Evolutionary conservation across 345 rosid genomes (phyloP).

Genomic region (Laguncularia racemosa): DNA sequence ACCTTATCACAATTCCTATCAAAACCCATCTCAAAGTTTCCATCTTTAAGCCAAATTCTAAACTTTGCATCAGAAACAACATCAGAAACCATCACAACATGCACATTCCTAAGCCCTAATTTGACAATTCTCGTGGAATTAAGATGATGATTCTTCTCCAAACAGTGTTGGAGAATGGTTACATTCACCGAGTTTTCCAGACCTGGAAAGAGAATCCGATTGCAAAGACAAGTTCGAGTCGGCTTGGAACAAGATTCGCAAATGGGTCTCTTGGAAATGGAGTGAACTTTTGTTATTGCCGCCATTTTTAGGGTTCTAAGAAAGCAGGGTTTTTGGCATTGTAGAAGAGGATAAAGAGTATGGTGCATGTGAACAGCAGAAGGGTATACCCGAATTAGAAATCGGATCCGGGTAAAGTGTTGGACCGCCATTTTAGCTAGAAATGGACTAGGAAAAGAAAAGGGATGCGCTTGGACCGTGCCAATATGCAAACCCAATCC

Average conservation of each 20-base stretch:
- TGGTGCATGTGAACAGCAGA: too few relatives aligned
- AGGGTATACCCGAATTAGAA: too few relatives aligned
- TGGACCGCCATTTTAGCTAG: too few relatives aligned
- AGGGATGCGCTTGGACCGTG: too few relatives aligned
- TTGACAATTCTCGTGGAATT: slow-evolving; percentile 70
- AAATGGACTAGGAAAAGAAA: too few relatives aligned
- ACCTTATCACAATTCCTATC: slow-evolving; percentile 10
- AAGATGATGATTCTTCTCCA: slow-evolving; percentile 71
- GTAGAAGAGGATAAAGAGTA: too few relatives aligned
- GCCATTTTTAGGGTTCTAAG: slow-evolving; percentile 48
- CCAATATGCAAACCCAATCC: too few relatives aligned
- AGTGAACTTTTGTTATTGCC: slow-evolving; percentile 7
- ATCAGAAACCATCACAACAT: slow-evolving; percentile 46
- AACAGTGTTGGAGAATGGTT: slow-evolving; percentile 73
- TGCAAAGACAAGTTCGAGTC: slow-evolving; percentile 54
- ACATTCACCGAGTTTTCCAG: slow-evolving; percentile 59
- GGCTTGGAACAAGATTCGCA: slow-evolving; percentile 73
- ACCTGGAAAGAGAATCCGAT: slow-evolving; percentile 32
- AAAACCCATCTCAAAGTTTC: slow-evolving; percentile 6
- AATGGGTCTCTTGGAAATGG: slow-evolving; percentile 45
- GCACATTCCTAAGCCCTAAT: slow-evolving; percentile 59
- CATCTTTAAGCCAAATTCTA: slow-evolving; percentile 29
- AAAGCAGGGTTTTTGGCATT: not conserved
- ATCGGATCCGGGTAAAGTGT: too few relatives aligned
- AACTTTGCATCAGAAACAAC: slow-evolving; percentile 50